Evolutionary conservation across 1,139 yeast species (phyloP), one percentile per base, ranked within the genome.

Genomic region (Geotrichum macrosporum): DNA sequence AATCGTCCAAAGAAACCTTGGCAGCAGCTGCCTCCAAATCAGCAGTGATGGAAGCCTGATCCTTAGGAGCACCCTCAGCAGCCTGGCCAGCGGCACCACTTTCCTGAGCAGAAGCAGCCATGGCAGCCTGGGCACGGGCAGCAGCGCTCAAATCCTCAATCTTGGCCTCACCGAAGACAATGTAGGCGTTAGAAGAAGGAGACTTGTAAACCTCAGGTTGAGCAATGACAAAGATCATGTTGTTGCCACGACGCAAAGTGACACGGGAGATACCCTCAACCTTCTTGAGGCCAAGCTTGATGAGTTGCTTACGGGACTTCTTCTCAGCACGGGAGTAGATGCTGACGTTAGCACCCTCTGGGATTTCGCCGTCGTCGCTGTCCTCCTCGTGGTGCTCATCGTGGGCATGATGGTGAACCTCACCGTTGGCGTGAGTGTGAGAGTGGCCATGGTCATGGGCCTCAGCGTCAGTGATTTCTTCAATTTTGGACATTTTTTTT

Each of bases 121-220:
- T 57, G 33, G 50, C 52, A 31, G 51, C 51, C 34, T 48, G 48
- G 24, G 43, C 52, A 36, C 43, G 55, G 39, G 51, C 53, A 27
- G 50, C 55, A 34, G 54, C 57, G 33, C 47, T 48, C 35, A 54
- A 54, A 37, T 52, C 59, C 35, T 56, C 61, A 46, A 86, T 85
- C 80, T 87, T 86, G 68, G 96, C 95, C 74, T 89, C 97, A 73
- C 98, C 98, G 64, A 92, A 89, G 58, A 92, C 96, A 35, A 45
- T 29, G 48, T 45, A 45, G 30, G 48, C 82, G 68, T 96, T 96
- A 65, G 95, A 94, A 61, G 84, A 77, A 44, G 74, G 72, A 57
- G 95, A 82, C 74, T 78, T 86, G 94, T 77, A 92, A 53, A 92
- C 98, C 62, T 89, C 97, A 69, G 98, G 98, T 59, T 73, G 71